These are phyloP conservation scores for Podospora anserina DNA, from an alignment of 495 filamentous ascomycete genomes.

Conservation along the genomic window DNA sequence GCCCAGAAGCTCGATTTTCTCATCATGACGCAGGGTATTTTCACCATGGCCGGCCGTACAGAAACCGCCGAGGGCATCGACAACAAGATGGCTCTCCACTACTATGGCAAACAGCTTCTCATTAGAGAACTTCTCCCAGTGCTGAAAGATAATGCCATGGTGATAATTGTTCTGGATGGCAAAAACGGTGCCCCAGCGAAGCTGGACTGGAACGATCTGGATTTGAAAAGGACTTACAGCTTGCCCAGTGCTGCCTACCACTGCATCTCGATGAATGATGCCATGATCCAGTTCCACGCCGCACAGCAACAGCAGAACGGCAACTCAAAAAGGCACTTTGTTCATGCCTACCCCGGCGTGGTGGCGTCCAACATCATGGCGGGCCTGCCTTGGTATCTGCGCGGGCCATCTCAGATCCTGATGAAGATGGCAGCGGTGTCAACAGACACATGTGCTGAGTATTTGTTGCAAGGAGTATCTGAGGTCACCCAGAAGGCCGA, in stretches of 20 bases:
- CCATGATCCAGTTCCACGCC: constrained; percentile 24
- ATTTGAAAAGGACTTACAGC: constrained; percentile 21
- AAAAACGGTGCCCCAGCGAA: constrained; percentile 17
- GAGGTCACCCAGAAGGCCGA: constrained; percentile 7
- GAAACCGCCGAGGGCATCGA: constrained; percentile 30
- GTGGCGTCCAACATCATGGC: constrained; percentile 18
- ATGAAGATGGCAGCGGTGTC: constrained; percentile 10
- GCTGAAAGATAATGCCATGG: constrained; percentile 18
- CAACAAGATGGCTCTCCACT: constrained; percentile 30
- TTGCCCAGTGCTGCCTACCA: constrained; percentile 22
- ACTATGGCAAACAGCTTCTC: constrained; percentile 29
- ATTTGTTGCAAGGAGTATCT: constrained; percentile 16
- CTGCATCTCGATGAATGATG: constrained; percentile 25
- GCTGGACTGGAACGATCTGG: constrained; percentile 28
- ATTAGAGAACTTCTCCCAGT: constrained; percentile 26
- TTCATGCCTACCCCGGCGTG: constrained; percentile 24
- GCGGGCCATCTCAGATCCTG: background rate
- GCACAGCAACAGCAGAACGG: constrained; percentile 7
- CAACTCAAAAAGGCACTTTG: constrained; percentile 18
- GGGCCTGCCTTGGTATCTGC: constrained; percentile 20
- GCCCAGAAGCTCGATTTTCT: constrained; percentile 21
- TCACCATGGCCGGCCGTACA: constrained; percentile 22
- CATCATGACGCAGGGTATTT: constrained; percentile 27
- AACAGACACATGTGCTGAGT: constrained; percentile 21
- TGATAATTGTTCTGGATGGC: constrained; percentile 24